phyloP scores from a whole-genome alignment of 345 rosid genomes.

The Rhizophora apiculata region DNA sequence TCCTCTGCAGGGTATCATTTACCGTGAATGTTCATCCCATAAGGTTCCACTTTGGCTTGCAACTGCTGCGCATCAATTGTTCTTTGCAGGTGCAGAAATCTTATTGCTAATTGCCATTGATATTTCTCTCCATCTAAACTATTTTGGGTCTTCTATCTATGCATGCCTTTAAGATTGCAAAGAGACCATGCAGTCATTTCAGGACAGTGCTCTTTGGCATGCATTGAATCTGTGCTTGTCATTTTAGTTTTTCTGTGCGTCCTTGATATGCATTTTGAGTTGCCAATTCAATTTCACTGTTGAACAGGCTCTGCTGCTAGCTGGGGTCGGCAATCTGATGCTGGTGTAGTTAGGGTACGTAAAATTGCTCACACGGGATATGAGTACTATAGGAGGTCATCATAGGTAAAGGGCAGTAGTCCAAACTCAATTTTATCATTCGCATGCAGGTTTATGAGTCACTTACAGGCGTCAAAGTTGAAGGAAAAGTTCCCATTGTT shows the following conservation, averaged over 20 bases:
- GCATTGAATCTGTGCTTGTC: not conserved
- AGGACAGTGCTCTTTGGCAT: no score
- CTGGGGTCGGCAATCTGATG: slow-evolving; percentile 91
- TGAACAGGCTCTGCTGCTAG: slow-evolving; percentile 91
- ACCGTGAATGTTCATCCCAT: slow-evolving; percentile 59
- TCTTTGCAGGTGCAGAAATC: slow-evolving; percentile 59
- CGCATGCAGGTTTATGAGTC: slow-evolving; percentile 73
- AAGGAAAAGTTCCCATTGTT: slow-evolving; percentile 69
- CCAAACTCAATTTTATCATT: not conserved
- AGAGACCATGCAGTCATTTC: no score
- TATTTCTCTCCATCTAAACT: not conserved
- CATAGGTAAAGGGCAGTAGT: not conserved
- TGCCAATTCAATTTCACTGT: slow-evolving; percentile 8
- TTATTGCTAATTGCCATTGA: not conserved
- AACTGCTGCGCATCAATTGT: slow-evolving; percentile 74
- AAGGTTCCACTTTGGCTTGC: slow-evolving; percentile 85
- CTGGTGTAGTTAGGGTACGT: slow-evolving; percentile 93
- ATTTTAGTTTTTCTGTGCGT: not conserved
- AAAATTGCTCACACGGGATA: not conserved
- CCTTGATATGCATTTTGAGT: not conserved
- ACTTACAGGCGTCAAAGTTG: slow-evolving; percentile 76
- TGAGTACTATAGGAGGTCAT: not conserved
- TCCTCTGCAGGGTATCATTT: slow-evolving; percentile 74
- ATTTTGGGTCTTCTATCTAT: not conserved
- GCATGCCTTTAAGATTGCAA: no score